phyloP scores from a whole-genome alignment of 768 basidiomycete species.

The Epithele typhae region DNA sequence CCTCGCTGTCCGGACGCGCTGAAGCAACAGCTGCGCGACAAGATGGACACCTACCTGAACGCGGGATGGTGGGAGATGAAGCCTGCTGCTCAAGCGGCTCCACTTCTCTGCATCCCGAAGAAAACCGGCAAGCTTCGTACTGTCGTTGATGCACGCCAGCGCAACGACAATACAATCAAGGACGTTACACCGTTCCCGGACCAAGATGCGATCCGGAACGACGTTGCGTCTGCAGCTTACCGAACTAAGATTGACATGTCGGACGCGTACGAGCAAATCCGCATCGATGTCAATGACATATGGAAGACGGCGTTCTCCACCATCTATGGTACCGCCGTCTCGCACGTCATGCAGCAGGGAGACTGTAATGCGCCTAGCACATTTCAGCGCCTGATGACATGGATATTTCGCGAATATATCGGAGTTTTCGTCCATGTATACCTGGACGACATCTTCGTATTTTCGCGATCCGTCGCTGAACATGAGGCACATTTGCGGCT shows the following conservation, averaged over 20 bases:
- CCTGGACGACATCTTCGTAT: conserved; percentile 42
- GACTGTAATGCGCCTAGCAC: conserved; percentile 44
- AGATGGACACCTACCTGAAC: conserved; percentile 19
- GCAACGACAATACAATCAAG: conserved; percentile 39
- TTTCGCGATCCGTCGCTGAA: conserved; percentile 31
- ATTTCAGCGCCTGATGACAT: conserved; percentile 41
- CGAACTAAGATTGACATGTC: conserved; percentile 38
- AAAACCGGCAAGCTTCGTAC: conserved; percentile 31
- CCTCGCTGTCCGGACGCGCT: conserved; percentile 31
- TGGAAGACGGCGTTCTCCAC: conserved; percentile 33
- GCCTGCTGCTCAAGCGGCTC: conserved; percentile 22
- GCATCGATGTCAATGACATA: conserved; percentile 27
- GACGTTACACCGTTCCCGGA: conserved; percentile 39
- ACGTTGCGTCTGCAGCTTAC: conserved; percentile 28
- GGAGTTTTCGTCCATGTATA: conserved; percentile 38
- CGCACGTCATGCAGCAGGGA: conserved; percentile 39
- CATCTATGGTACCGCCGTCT: conserved; percentile 30
- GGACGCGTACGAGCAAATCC: conserved; percentile 41
- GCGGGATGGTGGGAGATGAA: conserved; percentile 32
- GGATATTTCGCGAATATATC: conserved; percentile 35
- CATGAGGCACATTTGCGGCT: conserved; percentile 31
- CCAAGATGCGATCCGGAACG: conserved; percentile 32
- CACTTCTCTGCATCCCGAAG: conserved; percentile 31
- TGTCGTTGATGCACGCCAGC: conserved; percentile 29
- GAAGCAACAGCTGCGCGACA: conserved; percentile 19